These are phyloP conservation scores for Peronosclerospora sorghi DNA, from an alignment of 352 stramenopile species.

Conservation along the genomic window DNA sequence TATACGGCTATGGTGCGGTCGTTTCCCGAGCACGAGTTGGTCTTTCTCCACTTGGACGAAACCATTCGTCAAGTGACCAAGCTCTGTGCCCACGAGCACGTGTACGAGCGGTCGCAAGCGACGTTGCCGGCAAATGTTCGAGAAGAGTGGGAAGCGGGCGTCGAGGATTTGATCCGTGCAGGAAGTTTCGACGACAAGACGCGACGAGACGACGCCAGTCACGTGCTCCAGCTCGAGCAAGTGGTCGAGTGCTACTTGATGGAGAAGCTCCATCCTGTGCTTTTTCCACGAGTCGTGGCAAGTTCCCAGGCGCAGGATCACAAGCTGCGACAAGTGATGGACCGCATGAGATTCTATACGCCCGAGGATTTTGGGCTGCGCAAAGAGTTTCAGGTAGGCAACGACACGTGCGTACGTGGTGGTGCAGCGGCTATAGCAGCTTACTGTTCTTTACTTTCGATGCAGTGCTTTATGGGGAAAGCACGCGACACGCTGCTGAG, in stretches of 20 bases:
- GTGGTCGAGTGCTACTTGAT: constrained; percentile 78
- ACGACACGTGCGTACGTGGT: neutral
- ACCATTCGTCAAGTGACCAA: constrained; percentile 50
- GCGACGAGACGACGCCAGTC: constrained; percentile 13
- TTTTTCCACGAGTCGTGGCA: constrained; percentile 39
- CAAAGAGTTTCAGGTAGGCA: constrained; percentile 54
- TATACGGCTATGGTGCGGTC: constrained; percentile 68
- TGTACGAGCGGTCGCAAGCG: constrained; percentile 31
- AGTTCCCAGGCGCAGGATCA: constrained; percentile 39
- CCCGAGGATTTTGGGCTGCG: constrained; percentile 57
- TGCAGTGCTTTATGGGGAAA: constrained; percentile 30
- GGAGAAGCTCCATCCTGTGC: constrained; percentile 44
- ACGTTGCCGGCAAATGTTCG: constrained; percentile 33
- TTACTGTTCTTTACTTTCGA: neutral
- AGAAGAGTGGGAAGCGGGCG: constrained; percentile 47
- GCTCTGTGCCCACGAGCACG: constrained; percentile 36
- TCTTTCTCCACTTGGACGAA: constrained; percentile 59
- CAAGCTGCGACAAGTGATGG: constrained; percentile 31
- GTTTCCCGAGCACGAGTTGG: constrained; percentile 63
- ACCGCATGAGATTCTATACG: constrained; percentile 45
- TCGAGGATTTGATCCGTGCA: constrained; percentile 38
- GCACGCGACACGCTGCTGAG: constrained; percentile 28
- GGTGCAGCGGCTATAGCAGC: too few species aligned
- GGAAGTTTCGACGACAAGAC: constrained; percentile 35
- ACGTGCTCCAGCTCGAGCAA: constrained; percentile 62